These are phyloP conservation scores for Paramecium pentaurelia DNA, from an alignment of 73 alveolate species.

Conservation along the genomic window DNA sequence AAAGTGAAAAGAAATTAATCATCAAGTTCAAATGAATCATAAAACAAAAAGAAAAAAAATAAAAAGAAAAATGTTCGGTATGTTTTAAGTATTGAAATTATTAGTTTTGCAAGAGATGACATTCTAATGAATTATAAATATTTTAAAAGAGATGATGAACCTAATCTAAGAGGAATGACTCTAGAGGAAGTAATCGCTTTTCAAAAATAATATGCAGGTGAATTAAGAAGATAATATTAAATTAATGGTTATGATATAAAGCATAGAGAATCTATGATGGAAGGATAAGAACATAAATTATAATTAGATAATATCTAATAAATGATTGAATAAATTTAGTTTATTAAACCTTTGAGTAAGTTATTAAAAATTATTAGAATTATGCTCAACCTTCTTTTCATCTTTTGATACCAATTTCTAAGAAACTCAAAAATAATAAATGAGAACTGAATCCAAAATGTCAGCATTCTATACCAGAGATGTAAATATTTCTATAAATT, in stretches of 20 bases:
- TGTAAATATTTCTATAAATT: background rate
- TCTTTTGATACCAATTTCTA: background rate
- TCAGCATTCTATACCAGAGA: background rate
- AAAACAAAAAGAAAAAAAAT: background rate
- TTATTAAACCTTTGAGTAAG: background rate
- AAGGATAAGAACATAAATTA: background rate
- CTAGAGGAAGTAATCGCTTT: background rate
- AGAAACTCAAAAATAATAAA: background rate
- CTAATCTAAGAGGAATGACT: constrained; percentile 6
- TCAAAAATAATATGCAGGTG: background rate
- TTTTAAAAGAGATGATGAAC: constrained; percentile 1
- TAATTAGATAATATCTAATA: background rate
- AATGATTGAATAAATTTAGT: constrained; percentile 34
- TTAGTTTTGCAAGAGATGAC: background rate
- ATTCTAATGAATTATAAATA: background rate
- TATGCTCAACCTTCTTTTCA: background rate
- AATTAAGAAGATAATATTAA: background rate
- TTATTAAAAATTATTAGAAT: background rate
- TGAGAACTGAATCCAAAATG: constrained; percentile 1
- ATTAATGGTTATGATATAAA: background rate
- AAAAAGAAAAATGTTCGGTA: background rate
- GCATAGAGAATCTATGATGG: constrained; percentile 31
- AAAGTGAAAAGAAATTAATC: background rate
- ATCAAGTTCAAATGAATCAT: background rate
- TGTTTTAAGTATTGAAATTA: background rate